Conservation (phyloP, 495 filamentous ascomycete species). For the Podospora conica region DNA sequence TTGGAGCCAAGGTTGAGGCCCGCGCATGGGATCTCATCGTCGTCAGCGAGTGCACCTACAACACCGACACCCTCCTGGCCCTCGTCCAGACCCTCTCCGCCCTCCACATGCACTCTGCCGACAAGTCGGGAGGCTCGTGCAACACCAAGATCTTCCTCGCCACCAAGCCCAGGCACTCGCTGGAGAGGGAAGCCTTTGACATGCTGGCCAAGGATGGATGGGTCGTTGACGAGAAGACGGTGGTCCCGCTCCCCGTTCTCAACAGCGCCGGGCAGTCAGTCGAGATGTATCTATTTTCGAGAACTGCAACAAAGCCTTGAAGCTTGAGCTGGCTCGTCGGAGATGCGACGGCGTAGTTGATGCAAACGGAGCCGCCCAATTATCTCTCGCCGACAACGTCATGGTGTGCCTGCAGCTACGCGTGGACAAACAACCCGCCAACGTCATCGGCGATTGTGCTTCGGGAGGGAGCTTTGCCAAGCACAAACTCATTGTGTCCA, state of each 20-base stretch:
- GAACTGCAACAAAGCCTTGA: neutral
- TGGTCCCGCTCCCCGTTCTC: conserved; percentile 52
- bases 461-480: neutral
- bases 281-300: conserved; percentile 50
- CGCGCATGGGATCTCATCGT: conserved; percentile 63
- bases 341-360: neutral
- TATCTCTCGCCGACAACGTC: neutral
- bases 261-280: conserved; percentile 53
- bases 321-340: neutral
- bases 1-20: conserved; percentile 32
- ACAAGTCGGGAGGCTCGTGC: neutral
- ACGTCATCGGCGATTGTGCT: neutral
- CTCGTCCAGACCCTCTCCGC: conserved; percentile 63
- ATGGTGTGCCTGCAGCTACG: neutral
- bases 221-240: conserved; percentile 38
- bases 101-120: conserved; percentile 33
- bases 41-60: conserved; percentile 93
- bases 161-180: conserved; percentile 79
- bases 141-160: conserved; percentile 56
- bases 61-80: conserved; percentile 69
- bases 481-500: neutral
- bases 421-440: neutral
- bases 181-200: conserved; percentile 73
- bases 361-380: conserved; percentile 4
- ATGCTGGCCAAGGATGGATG: conserved; percentile 60